Percentiles rank a stretch among this genome's conserved stretches.
These are phyloP conservation scores for Lecanicillium sp. DNA, from an alignment of 2,329 filamentous ascomycete genomes.

Conservation along the genomic window DNA sequence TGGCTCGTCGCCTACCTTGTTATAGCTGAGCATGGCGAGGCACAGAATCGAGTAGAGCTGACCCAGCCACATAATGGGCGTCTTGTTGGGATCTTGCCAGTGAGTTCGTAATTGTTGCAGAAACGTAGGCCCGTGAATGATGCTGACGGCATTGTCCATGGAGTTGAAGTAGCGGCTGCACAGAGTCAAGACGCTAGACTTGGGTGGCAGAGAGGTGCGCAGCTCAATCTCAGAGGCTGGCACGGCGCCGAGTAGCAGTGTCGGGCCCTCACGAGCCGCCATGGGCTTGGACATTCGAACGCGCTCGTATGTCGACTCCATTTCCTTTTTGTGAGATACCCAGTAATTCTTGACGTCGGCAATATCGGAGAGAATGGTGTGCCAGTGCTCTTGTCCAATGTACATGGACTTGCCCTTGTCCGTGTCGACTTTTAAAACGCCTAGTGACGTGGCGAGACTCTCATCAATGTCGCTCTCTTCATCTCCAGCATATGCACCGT, in stretches of 20 bases:
- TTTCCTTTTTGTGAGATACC: conserved; percentile 74
- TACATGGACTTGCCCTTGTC: conserved; percentile 76
- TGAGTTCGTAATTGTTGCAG: conserved; percentile 59
- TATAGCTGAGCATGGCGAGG: conserved; percentile 70
- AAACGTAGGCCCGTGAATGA: conserved; percentile 80
- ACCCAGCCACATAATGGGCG: conserved; percentile 70
- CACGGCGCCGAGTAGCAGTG: conserved; percentile 70
- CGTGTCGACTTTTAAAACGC: conserved; percentile 72
- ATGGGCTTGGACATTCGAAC: conserved; percentile 62
- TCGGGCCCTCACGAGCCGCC: conserved; percentile 56
- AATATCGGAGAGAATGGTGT: conserved; percentile 71
- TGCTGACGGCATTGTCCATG: conserved; percentile 59
- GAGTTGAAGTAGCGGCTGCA: conserved; percentile 90
- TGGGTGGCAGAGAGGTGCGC: conserved; percentile 70
- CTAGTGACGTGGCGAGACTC: conserved; percentile 62
- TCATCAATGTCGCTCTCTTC: conserved; percentile 63
- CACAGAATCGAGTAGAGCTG: conserved; percentile 70
- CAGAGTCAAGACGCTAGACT: conserved; percentile 74
- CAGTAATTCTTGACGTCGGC: conserved; percentile 93
- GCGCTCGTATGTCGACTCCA: conserved; percentile 72
- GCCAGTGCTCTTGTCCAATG: conserved; percentile 78
- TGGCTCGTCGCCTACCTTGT: conserved; percentile 72
- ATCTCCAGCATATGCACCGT: conserved; percentile 45
- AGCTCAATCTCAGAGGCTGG: conserved; percentile 69
- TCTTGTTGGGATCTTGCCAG: conserved; percentile 67